Evolutionary conservation across 176 grass and related monocot species (phyloP), one percentile per base, ranked within the genome.

Genomic region (Phoenix roebelenii): DNA sequence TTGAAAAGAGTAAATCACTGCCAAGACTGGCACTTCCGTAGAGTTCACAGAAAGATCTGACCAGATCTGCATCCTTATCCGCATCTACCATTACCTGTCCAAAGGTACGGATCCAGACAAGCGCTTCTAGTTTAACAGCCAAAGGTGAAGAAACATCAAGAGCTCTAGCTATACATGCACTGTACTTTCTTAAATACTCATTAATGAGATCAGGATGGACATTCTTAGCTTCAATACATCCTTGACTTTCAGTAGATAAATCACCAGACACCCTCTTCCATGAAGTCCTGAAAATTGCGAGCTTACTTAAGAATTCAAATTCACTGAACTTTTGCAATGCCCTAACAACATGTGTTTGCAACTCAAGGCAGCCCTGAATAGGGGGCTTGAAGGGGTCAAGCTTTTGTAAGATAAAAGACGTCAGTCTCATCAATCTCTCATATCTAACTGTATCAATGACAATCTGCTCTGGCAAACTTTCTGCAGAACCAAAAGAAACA

Each of bases 301-400:
- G 58, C 35, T 74, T 77, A 68, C 61, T 87, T 90, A 80, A 76
- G 23, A 96, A 72, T 71, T 90, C 86, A 67, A 82, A 17, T 3
- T 65, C 85, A 78, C 80, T 90, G 44, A 96, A 55, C 61, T 52
- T 87, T 70, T 83, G 81, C 63, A 96, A 74, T 66, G 78, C 74
- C 60, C 77, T 87, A 68, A 96, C 84, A 85, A 87, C 85, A 60
- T 80, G 84, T 60, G 82, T 70, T 75, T 96, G 92, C 69, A 88
- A 72, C 68, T 96, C 92, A 77, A 76, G 65, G 51, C 69, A 90
- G 77, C 68, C 67, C 72, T 71, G 65, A 72, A 96, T 79, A 52
- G 83, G 80, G 50, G 48, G 57, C 57, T 77, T 72, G 63, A 96
- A 85, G 68, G 92, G 92, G 58, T 86, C 61, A 58, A 96, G 82